Base-by-base conservation (phyloP, 495 filamentous ascomycete species). In the Opeltia flavorubescens region DNA sequence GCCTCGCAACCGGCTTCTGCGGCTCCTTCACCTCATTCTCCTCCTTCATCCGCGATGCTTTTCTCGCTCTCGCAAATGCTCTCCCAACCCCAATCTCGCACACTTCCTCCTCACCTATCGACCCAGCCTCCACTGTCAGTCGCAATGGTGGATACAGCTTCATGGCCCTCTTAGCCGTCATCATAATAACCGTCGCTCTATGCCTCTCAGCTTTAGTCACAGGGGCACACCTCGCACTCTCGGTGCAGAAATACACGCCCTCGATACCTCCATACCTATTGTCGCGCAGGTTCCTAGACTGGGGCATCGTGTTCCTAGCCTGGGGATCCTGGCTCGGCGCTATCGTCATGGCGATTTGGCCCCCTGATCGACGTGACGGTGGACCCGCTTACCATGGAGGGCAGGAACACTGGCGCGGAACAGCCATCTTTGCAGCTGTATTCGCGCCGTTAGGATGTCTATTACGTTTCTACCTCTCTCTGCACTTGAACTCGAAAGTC, bases 21-120 rank as follows among this genome's bases (percentile, higher is more conserved):
- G 91, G 91, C 46, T 87, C 79, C 54, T 81, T 91, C 44, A 96
- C 91, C 3, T 86, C 81, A 30, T 96, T 95, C 64, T 94, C 88
- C 0, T 78, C 84, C 11, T 94, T 95, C 58, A 81, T 89, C 33
- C 77, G 89, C 3, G 89, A 93, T 56, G 63, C 71, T 40, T 95
- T 94, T 61, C 70, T 94, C n/a, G 80, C 85, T 0, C 60, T 95
- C 11, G 80, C 84, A 5, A 94, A 95, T 57, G 73, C 78, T 44
- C 65, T 86, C 9, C 70, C 76, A 0, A 65, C 72, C 55, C 73
- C 74, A 3, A 46, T 55, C 35, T 40, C 43, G 4, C 55, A 58
- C 30, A 50, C 52, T 18, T 50, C 52, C 15, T 60, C 61, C 20
- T 34, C 56, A 2, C 44, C 55, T 5, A 44, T 53, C 7, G 54